Conservation (phyloP, 2,329 filamentous ascomycete species). For the Chaetomium globosum region DNA sequence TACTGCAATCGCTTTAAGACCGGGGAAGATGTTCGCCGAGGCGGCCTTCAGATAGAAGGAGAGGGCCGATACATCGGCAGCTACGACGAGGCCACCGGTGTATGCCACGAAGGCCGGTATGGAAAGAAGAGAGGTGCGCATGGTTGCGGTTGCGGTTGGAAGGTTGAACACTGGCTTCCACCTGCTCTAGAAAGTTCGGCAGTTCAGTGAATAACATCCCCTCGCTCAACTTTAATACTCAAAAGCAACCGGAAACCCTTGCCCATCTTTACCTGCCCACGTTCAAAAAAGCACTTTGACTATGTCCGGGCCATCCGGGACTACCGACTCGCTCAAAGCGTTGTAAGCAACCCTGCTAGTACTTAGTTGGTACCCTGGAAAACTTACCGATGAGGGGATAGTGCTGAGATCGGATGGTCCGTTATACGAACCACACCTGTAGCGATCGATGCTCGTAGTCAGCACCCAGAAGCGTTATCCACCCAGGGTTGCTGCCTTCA, state of each 20-base stretch:
- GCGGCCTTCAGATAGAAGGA: background rate
- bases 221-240: background rate
- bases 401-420: background rate
- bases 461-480: background rate
- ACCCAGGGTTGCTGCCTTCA: background rate
- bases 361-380: background rate
- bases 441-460: background rate
- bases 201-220: too few relatives aligned
- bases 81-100: background rate
- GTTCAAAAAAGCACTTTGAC: background rate
- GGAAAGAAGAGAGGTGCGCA: background rate
- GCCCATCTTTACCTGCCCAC: too few relatives aligned
- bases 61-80: conserved; percentile 8
- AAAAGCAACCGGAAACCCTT: background rate
- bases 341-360: background rate
- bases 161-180: background rate
- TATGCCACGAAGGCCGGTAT: background rate
- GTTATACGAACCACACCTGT: background rate
- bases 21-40: conserved; percentile 5
- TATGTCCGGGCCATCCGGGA: background rate
- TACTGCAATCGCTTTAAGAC: background rate
- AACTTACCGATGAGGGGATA: background rate
- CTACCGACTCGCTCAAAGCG: background rate
- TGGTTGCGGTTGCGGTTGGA: background rate
- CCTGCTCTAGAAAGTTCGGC: background rate